Base-by-base conservation (phyloP, 148 eudicot genomes). In the Cornus florida region DNA sequence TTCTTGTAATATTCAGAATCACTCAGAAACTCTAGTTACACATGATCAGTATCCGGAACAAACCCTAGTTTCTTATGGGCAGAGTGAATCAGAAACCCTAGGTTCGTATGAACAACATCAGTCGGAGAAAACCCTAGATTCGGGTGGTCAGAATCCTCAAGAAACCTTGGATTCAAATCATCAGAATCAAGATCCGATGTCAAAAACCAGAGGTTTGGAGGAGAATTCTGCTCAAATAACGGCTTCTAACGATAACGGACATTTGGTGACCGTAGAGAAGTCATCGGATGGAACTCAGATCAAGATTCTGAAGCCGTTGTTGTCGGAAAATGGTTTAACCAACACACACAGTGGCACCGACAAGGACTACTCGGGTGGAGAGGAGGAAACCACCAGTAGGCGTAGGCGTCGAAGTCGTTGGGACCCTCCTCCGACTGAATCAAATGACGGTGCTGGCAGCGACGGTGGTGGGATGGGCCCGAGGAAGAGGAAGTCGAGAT, bases 361-460 rank as follows among this genome's bases (percentile, higher is more conserved):
- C 23, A 87, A 22, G 76, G 89, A 86, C 46, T 86, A 81, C 53
- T 94, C 94, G 0, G 94, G 88, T 57, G 94, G 91, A 19, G 98
- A 92, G 70, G 98, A 94, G 76, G 98, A 94, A 60, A 86, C 94
- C 0, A 86, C 88, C 0, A 91, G 97, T 75, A 85, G 90, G 57
- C 77, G 93, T 10, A 79, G 87, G 70, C 84, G 96, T 6, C 77
- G 95, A 10, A 91, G 96, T 82, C 75, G 98, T 50, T 95, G 98
- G 98, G 98, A 95, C 57, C 97, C 97, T 0, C 97, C 89, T 10
- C 86, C 90, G 20, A 78, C 72, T 38, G 83, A 87, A 4, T 71
- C 88, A 11, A 82, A 70, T n/a, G 90, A 72, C 3, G 83, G 71
- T 0, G 76, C 48, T 0, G 73, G 80, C 0, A 57, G 82, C 46